Conservation (phyloP, 768 basidiomycete genomes). For the Dioszegia crocea region DNA sequence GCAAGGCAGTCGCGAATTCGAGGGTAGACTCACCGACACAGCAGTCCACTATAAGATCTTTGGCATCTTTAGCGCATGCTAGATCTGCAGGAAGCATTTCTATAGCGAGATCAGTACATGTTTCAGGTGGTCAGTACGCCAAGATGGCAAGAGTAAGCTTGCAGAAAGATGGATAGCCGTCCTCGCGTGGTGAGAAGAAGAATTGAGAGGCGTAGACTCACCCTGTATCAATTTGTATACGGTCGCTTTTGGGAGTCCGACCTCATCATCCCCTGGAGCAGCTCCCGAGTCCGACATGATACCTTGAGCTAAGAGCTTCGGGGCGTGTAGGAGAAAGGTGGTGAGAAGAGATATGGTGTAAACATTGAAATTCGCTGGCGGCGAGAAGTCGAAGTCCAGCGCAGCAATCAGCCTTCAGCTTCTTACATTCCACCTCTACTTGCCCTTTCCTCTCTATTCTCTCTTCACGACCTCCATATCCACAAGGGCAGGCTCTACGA, state of each 20-base stretch:
- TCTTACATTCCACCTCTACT: neutral
- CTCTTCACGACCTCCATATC: neutral
- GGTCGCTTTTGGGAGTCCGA: conserved; percentile 93
- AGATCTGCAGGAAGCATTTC: conserved; percentile 86
- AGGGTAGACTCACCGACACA: conserved; percentile 80
- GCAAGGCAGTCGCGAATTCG: neutral
- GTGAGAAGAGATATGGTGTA: conserved; percentile 4
- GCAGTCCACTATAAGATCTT: conserved; percentile 94
- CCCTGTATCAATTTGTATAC: conserved; percentile 96
- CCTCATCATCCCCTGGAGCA: conserved; percentile 77
- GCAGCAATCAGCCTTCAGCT: neutral
- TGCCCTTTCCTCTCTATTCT: neutral
- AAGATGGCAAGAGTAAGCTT: neutral
- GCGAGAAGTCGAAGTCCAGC: conserved; percentile 1
- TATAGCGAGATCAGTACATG: conserved; percentile 45
- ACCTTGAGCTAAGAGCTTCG: neutral
- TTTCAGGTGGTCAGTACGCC: neutral
- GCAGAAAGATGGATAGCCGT: too few relatives aligned
- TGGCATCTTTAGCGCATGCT: conserved; percentile 88
- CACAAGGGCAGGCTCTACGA: neutral
- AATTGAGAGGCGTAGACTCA: conserved; percentile 43
- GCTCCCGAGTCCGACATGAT: conserved; percentile 85
- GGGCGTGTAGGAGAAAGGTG: neutral
- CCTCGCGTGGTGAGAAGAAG: too few relatives aligned
- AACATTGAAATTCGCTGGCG: neutral